These are phyloP conservation scores for Apiospora marii DNA, from an alignment of 2,329 filamentous ascomycete species.

Conservation along the genomic window DNA sequence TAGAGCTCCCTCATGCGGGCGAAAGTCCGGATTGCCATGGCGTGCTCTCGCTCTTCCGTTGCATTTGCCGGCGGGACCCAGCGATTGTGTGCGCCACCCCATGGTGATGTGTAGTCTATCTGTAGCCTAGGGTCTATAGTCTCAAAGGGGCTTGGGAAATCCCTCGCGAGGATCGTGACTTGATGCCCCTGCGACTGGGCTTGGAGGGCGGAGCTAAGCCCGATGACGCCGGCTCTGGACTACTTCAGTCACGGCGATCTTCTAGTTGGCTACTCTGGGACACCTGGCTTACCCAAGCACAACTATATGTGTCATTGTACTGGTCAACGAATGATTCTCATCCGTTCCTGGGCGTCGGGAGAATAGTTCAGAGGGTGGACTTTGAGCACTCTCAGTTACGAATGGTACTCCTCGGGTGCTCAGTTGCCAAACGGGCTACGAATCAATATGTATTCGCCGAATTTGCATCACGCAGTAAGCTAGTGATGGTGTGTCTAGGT, in stretches of 20 bases:
- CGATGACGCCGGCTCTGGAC: constrained; percentile 60
- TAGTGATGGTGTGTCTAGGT: neutral
- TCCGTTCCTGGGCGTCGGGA: neutral
- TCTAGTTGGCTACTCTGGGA: neutral
- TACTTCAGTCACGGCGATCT: neutral
- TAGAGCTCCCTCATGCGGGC: constrained; percentile 48
- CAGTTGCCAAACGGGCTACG: neutral
- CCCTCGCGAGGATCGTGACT: constrained; percentile 54
- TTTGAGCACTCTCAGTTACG: neutral
- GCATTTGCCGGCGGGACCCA: constrained; percentile 53
- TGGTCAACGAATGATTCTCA: neutral
- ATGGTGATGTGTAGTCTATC: constrained; percentile 64
- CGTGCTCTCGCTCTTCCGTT: constrained; percentile 50
- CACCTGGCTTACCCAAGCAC: constrained; percentile 16
- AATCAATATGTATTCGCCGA: neutral
- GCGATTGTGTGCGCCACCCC: constrained; percentile 64
- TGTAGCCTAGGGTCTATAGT: constrained; percentile 48
- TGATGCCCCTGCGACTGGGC: constrained; percentile 50
- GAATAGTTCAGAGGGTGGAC: neutral
- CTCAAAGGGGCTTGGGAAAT: constrained; percentile 57
- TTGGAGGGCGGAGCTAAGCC: constrained; percentile 56
- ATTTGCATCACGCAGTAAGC: neutral
- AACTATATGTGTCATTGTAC: constrained; percentile 6
- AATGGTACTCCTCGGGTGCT: neutral
- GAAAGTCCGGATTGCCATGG: constrained; percentile 52